Conservation (phyloP, 441 rosid genomes). For the Erodium chrysanthum region DNA sequence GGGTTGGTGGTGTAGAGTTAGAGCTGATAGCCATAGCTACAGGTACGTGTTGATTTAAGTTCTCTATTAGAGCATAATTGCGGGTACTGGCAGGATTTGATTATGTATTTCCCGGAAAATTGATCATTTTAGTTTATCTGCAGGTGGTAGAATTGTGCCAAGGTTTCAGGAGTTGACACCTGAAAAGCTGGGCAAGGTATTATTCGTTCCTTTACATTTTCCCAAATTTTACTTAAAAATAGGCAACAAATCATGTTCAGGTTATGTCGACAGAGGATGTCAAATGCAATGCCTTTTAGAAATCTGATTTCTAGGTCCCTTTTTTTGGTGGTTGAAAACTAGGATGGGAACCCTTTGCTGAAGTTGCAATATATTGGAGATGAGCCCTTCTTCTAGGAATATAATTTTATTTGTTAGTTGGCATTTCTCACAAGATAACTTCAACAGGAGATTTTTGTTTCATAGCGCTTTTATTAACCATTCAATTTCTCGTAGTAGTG, state of each 20-base stretch:
- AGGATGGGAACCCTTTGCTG: background rate
- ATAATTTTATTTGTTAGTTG: background rate
- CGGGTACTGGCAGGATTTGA: background rate
- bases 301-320: background rate
- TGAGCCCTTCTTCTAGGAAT: background rate
- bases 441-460: no score
- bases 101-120: background rate
- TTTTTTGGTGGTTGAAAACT: background rate
- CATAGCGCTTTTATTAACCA: background rate
- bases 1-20: slow-evolving; percentile 98
- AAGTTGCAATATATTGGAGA: background rate
- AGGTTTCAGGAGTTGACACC: slow-evolving; percentile 95
- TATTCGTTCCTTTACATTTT: slow-evolving; percentile 7
- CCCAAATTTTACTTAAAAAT: background rate
- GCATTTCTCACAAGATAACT: background rate
- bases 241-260: background rate
- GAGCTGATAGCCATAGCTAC: slow-evolving; percentile 94
- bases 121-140: slow-evolving; percentile 13
- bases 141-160: slow-evolving; percentile 98
- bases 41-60: slow-evolving; percentile 31
- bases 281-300: background rate
- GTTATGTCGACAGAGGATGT: no score
- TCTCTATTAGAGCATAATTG: background rate
- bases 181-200: slow-evolving; percentile 86
- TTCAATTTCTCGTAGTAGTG: background rate